Percentiles rank a stretch among this genome's conserved stretches.
Evolutionary conservation across 148 eudicot genomes (phyloP).

Genomic region (Chenopodium suecicum): DNA sequence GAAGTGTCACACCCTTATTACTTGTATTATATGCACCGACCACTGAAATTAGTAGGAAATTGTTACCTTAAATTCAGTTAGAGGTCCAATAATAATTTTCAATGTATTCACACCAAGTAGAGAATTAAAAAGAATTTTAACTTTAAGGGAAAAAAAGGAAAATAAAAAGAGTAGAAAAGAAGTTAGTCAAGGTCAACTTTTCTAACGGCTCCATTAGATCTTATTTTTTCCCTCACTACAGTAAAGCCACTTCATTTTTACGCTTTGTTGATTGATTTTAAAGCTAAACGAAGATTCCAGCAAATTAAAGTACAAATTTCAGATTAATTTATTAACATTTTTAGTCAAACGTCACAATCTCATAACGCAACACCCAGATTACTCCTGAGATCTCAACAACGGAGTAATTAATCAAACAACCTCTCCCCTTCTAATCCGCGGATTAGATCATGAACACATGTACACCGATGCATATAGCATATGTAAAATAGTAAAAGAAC

Average conservation of each 20-base stretch:
- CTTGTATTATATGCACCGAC: too few relatives aligned
- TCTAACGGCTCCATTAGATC: constrained; percentile 19
- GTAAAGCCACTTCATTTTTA: not conserved
- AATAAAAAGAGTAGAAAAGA: not conserved
- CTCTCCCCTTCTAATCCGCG: too few relatives aligned
- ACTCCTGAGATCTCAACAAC: not conserved
- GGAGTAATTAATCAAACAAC: not conserved
- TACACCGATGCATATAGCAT: too few relatives aligned
- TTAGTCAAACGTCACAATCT: constrained; percentile 9
- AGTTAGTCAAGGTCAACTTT: constrained; percentile 17
- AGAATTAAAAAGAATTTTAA: too few relatives aligned
- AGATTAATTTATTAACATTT: not conserved
- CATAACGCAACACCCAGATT: not conserved
- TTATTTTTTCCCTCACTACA: not conserved
- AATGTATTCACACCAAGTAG: not conserved
- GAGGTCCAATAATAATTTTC: not conserved
- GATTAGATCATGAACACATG: too few relatives aligned
- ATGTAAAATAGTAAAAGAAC: too few relatives aligned
- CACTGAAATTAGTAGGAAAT: too few relatives aligned
- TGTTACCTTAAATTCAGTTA: not conserved
- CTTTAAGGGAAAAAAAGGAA: not conserved
- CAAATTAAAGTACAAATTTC: not conserved
- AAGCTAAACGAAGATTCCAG: constrained; percentile 15
- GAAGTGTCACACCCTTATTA: too few relatives aligned
- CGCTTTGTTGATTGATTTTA: not conserved